Evolutionary conservation across 352 stramenopile species (phyloP), one percentile per base, ranked within the genome.

Genomic region (Phytophthora citrophthora): DNA sequence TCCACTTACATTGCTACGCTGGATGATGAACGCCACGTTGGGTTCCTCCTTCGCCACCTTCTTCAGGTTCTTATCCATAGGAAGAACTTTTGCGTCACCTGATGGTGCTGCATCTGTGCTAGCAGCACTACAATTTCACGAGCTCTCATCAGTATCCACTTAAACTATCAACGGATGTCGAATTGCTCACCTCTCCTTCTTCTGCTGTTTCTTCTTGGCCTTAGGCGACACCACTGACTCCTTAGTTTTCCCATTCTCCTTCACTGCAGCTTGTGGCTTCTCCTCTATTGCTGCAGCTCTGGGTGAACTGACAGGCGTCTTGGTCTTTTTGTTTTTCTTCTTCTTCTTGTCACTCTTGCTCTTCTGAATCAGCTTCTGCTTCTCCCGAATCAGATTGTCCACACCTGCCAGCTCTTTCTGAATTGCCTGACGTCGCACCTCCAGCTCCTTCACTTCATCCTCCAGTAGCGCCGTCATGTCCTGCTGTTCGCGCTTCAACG

Each of bases 21-120:
- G 87, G 68, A 95, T 95, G 55, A 95, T 93, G 45, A 95, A 93
- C 8, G 81, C 83, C 32, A 91, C 82, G 54, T 93, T 83, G 7
- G 83, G 81, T 47, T 95, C 87, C 18, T 84, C 74, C 40, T 89
- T 88, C 12, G 74, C 72, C 44, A 94, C 79, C 57, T 86, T 90
- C 39, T 65, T 50, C 11, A 94, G 69, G 18, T 89, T 70, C 39
- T 87, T 70, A 66, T 92, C 84, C 79, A 88, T 88, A 2, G 82
- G 83, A 36, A 92, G 61, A 41, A 64, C 39, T 49, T 64, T 79
- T 11, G 55, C 61, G 1, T 72, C 36, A 5, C 31, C 29, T 12
- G 55, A 56, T 15, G 29, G 18, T 9, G 55, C 32, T 36, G n/a
- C 41, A 53, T 45, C 51, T 27, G 16, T 39, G 60, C 27, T 48